Evolutionary conservation across 129 eudicot genomes (phyloP).

Genomic region (Chrysanthemum lavandulifolium): DNA sequence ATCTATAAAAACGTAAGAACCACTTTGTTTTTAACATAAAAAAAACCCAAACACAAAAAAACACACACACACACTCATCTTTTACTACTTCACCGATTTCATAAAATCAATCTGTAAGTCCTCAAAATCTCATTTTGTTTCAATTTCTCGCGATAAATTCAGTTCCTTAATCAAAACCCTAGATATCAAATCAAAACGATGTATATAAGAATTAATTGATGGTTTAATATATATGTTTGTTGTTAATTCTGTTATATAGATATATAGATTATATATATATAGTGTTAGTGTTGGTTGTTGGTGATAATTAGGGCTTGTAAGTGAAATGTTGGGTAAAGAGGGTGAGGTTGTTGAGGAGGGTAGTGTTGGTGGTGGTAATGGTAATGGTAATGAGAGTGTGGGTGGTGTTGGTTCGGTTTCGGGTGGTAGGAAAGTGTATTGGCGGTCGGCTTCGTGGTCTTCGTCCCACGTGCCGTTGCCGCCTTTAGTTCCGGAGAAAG

Average conservation of each 20-base stretch:
- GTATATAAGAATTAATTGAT: background rate
- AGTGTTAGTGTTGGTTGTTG: conserved; percentile 25
- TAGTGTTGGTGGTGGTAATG: background rate
- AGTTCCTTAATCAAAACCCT: conserved; percentile 17
- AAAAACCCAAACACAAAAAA: conserved; percentile 2
- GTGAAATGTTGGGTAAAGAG: conserved; percentile 75
- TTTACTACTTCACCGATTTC: conserved; percentile 29
- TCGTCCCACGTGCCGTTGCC: conserved; percentile 61
- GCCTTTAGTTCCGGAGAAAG: conserved; percentile 52
- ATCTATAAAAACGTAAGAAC: background rate
- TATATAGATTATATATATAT: background rate
- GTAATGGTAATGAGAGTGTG: too few relatives aligned
- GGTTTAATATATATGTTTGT: background rate
- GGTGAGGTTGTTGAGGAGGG: conserved; percentile 25
- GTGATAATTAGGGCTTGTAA: conserved; percentile 9
- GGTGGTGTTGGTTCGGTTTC: conserved; percentile 32
- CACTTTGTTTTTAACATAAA: background rate
- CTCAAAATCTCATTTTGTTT: conserved; percentile 5
- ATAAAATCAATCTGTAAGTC: conserved; percentile 32
- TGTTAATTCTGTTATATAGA: conserved; percentile 11
- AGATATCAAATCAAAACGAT: conserved; percentile 14
- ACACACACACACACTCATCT: conserved; percentile 30
- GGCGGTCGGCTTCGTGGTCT: conserved; percentile 90
- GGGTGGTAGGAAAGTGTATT: conserved; percentile 51
- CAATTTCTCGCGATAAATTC: background rate